Percentiles rank a stretch among this genome's conserved stretches.
Evolutionary conservation across 345 rosid species (phyloP).

Genomic region (Sonneratia caseolaris): DNA sequence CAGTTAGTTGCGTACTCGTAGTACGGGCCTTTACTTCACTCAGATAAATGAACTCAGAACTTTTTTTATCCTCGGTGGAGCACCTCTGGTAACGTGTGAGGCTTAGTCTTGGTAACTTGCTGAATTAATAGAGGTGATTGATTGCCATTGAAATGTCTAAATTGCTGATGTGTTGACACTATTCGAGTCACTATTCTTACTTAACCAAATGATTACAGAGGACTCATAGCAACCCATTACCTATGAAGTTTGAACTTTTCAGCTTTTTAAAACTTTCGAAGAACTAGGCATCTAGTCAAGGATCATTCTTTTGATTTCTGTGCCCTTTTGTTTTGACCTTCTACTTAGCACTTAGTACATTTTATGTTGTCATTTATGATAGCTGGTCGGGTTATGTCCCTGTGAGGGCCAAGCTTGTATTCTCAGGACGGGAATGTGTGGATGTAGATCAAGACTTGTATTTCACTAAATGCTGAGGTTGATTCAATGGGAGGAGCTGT

Average conservation of each 20-base stretch:
- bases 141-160: neutral
- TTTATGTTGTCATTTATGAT: neutral
- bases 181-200: too few species aligned
- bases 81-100: neutral
- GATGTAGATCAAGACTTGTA: conserved; percentile 48
- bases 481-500: conserved; percentile 99
- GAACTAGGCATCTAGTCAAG: too few species aligned
- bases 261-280: too few species aligned
- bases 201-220: too few species aligned
- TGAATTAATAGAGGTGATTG: neutral
- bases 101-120: neutral
- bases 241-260: too few species aligned
- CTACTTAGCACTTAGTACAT: neutral
- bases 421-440: conserved; percentile 54
- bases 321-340: neutral
- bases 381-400: neutral
- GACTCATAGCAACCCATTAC: too few species aligned
- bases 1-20: neutral
- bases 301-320: neutral
- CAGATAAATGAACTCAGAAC: neutral
- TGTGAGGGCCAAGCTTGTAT: neutral
- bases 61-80: neutral
- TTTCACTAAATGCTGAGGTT: conserved; percentile 93
- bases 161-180: neutral
- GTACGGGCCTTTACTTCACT: neutral